A percentile compares a stretch with the other conserved stretches of the same genome.
Evolutionary conservation across 768 basidiomycete genomes (phyloP).

Genomic region (Xerocomellus intermedius): DNA sequence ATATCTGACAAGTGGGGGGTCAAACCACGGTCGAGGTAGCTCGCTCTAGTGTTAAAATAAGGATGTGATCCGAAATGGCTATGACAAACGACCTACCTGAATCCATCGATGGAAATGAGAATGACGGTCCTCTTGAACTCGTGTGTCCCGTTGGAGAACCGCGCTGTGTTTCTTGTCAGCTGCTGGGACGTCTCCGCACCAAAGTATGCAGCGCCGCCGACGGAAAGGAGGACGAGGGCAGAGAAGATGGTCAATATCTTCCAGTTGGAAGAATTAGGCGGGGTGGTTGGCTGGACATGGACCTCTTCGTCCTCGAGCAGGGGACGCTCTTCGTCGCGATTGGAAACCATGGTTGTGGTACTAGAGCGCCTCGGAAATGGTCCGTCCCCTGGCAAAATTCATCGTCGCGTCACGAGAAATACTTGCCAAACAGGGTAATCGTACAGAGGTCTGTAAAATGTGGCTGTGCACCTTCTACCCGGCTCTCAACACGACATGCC

Average conservation of each 20-base stretch:
- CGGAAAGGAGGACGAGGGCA: slow-evolving; percentile 14
- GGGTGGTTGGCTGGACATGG: neutral
- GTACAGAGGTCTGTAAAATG: neutral
- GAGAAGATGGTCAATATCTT: slow-evolving; percentile 15
- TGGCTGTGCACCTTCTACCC: slow-evolving; percentile 15
- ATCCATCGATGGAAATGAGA: slow-evolving; percentile 84
- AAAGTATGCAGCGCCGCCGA: slow-evolving; percentile 13
- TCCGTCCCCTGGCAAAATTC: too few relatives aligned
- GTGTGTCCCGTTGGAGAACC: slow-evolving; percentile 80
- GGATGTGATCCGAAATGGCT: neutral
- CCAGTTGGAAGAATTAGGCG: neutral
- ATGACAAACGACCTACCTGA: slow-evolving; percentile 48
- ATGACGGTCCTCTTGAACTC: slow-evolving; percentile 78
- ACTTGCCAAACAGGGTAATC: too few relatives aligned
- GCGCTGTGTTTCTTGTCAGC: slow-evolving; percentile 12
- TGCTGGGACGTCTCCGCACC: neutral
- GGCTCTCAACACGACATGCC: neutral
- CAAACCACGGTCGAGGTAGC: slow-evolving; percentile 81
- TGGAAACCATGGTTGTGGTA: neutral
- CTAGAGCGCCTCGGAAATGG: neutral
- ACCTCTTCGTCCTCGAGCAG: slow-evolving; percentile 16
- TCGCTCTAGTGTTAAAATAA: slow-evolving; percentile 51
- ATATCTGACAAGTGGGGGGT: slow-evolving; percentile 83
- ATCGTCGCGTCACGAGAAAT: too few relatives aligned
- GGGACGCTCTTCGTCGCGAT: slow-evolving; percentile 28